phyloP scores from a whole-genome alignment of 768 basidiomycete genomes.

The Boletus rubroflammeus region DNA sequence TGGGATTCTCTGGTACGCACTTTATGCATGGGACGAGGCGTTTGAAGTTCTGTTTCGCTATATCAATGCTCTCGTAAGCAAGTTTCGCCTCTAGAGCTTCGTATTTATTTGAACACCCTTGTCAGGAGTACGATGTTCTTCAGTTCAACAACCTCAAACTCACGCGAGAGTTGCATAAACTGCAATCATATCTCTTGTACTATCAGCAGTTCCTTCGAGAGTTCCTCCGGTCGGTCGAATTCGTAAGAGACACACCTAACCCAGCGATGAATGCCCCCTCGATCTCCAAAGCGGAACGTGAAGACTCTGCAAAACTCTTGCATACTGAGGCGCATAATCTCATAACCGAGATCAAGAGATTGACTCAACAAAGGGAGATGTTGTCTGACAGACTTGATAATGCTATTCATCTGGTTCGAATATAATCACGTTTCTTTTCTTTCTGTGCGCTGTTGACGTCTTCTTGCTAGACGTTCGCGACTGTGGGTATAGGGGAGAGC shows the following conservation, averaged over 20 bases:
- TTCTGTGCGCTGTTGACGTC: background rate
- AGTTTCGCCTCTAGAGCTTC: background rate
- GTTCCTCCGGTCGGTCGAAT: slow-evolving; percentile 49
- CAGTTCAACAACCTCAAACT: slow-evolving; percentile 41
- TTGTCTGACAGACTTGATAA: slow-evolving; percentile 23
- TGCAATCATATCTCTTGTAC: slow-evolving; percentile 53
- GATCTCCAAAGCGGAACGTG: slow-evolving; percentile 16
- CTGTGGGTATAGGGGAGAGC: slow-evolving; percentile 50
- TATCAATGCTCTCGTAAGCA: slow-evolving; percentile 44
- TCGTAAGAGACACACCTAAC: slow-evolving; percentile 47
- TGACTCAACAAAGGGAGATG: slow-evolving; percentile 33
- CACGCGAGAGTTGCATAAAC: slow-evolving; percentile 50
- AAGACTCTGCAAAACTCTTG: slow-evolving; percentile 27
- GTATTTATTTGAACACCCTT: background rate
- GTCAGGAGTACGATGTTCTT: slow-evolving; percentile 46
- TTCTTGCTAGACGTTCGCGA: slow-evolving; percentile 47
- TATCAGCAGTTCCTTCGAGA: slow-evolving; percentile 52
- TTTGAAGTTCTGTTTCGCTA: slow-evolving; percentile 49
- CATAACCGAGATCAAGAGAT: slow-evolving; percentile 45
- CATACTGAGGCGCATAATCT: slow-evolving; percentile 44
- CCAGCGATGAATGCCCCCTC: slow-evolving; percentile 39
- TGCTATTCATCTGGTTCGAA: slow-evolving; percentile 23
- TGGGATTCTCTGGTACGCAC: slow-evolving; percentile 52
- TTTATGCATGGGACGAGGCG: slow-evolving; percentile 62
- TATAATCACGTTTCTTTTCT: background rate